Conservation (phyloP, 2,329 filamentous ascomycete species). For the Colletotrichum cereale region DNA sequence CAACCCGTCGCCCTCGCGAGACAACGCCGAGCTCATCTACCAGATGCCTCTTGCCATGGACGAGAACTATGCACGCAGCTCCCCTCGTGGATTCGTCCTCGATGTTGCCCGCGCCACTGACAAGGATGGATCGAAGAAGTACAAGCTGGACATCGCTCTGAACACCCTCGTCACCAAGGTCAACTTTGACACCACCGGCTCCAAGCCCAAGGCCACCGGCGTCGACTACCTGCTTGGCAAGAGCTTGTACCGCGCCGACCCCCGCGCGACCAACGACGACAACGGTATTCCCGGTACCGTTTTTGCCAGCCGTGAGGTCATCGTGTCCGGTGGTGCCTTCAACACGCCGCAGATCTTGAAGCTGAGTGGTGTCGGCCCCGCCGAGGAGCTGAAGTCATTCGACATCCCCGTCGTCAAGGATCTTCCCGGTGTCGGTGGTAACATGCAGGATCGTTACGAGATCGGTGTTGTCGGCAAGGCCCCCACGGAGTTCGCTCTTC, state of each 20-base stretch:
- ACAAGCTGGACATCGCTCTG: conserved; percentile 43
- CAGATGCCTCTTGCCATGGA: conserved; percentile 60
- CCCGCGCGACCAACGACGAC: conserved; percentile 47
- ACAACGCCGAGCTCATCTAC: conserved; percentile 32
- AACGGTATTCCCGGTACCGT: conserved; percentile 36
- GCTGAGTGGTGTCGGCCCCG: conserved; percentile 62
- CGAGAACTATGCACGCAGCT: conserved; percentile 54
- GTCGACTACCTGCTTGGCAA: conserved; percentile 56
- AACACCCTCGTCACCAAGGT: conserved; percentile 50
- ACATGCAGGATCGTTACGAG: conserved; percentile 60
- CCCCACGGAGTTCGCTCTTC: background rate
- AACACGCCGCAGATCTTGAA: conserved; percentile 65
- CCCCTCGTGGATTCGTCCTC: conserved; percentile 62
- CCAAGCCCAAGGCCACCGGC: conserved; percentile 48
- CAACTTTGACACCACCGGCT: conserved; percentile 48
- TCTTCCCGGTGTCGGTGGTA: conserved; percentile 63
- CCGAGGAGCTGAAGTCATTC: conserved; percentile 54
- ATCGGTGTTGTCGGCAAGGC: conserved; percentile 48
- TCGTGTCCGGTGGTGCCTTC: conserved; percentile 62
- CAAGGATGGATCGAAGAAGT: conserved; percentile 34
- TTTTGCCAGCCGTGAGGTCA: conserved; percentile 57
- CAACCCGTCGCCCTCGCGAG: background rate
- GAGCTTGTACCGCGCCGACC: conserved; percentile 57
- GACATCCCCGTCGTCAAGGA: conserved; percentile 59
- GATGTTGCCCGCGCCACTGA: conserved; percentile 36